A percentile compares a stretch with the other conserved stretches of the same genome.
These are phyloP conservation scores for Monilinia laxa DNA, from an alignment of 2,329 filamentous ascomycete genomes.

Conservation along the genomic window DNA sequence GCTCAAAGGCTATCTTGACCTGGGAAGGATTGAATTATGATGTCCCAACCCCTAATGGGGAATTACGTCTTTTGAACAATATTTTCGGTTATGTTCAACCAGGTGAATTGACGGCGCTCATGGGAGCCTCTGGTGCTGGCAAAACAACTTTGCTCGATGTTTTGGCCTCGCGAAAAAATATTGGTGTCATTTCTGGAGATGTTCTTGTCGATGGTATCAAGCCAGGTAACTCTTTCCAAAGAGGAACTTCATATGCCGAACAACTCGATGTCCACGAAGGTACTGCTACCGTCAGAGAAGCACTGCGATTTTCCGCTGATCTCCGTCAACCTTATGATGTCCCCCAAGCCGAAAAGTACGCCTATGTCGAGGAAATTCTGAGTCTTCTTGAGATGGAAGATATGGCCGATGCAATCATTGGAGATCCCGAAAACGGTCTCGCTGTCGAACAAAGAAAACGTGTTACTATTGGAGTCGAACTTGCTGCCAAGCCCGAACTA, in stretches of 20 bases:
- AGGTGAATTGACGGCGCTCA: conserved; percentile 60
- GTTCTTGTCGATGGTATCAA: conserved; percentile 60
- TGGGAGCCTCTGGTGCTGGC: conserved; percentile 63
- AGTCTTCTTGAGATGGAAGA: conserved; percentile 64
- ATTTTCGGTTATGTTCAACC: conserved; percentile 62
- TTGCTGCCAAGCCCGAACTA: conserved; percentile 58
- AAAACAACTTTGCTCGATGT: conserved; percentile 68
- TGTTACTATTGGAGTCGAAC: conserved; percentile 62
- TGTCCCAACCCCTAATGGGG: conserved; percentile 52
- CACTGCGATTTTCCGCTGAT: conserved; percentile 64
- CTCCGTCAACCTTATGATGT: conserved; percentile 60
- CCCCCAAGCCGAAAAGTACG: conserved; percentile 59
- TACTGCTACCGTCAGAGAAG: conserved; percentile 63
- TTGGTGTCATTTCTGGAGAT: conserved; percentile 62
- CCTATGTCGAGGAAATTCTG: conserved; percentile 65
- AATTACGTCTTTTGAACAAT: conserved; percentile 53
- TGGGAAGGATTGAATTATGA: conserved; percentile 85
- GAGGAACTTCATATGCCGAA: conserved; percentile 64
- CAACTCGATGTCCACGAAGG: conserved; percentile 65
- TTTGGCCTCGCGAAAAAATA: conserved; percentile 61
- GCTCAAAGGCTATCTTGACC: conserved; percentile 69
- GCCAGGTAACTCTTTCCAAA: conserved; percentile 60
- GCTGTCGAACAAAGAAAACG: conserved; percentile 67
- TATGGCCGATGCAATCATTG: conserved; percentile 65
- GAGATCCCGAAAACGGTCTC: conserved; percentile 58